These are phyloP conservation scores for Paraphaeosphaeria minitans DNA, from an alignment of 2,329 filamentous ascomycete species.

Conservation along the genomic window DNA sequence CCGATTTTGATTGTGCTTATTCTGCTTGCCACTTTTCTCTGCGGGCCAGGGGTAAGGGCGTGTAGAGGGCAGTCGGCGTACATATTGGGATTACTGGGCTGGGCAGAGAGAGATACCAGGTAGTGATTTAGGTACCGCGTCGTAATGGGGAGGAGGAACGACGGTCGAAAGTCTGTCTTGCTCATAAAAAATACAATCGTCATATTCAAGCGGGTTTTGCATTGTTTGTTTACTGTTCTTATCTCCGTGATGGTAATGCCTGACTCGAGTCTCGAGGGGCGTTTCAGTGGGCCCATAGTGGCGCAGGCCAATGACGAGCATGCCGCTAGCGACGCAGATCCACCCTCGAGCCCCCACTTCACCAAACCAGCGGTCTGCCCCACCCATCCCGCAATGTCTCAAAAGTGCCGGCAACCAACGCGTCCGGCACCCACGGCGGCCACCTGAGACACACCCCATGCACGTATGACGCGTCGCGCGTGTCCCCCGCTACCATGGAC, in stretches of 20 bases:
- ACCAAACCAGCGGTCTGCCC: slow-evolving; percentile 16
- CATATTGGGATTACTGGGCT: slow-evolving; percentile 19
- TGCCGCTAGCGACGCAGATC: slow-evolving; percentile 18
- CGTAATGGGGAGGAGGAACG: slow-evolving; percentile 32
- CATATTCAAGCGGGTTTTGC: slow-evolving; percentile 20
- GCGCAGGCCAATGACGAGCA: slow-evolving; percentile 18
- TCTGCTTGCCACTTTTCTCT: slow-evolving; percentile 33
- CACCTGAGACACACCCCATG: slow-evolving; percentile 2
- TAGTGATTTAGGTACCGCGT: slow-evolving; percentile 28
- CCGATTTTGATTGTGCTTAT: slow-evolving; percentile 30
- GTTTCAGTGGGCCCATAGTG: neutral
- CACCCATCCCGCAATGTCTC: slow-evolving; percentile 9
- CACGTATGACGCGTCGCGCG: slow-evolving; percentile 1
- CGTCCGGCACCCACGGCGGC: neutral
- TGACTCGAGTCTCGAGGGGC: neutral
- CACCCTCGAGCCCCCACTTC: slow-evolving; percentile 13
- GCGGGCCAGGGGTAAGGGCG: slow-evolving; percentile 26
- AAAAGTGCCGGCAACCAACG: neutral
- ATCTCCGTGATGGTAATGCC: neutral
- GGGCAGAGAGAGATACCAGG: slow-evolving; percentile 25
- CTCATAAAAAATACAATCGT: slow-evolving; percentile 30
- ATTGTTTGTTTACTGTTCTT: too few species aligned
- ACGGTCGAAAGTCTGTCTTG: slow-evolving; percentile 30
- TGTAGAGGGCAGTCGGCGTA: slow-evolving; percentile 22
- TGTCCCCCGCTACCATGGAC: slow-evolving; percentile 43